A percentile compares a stretch with the other conserved stretches of the same genome.
Conservation (phyloP, 129 eudicot species). For the Ambrosia trifida region DNA sequence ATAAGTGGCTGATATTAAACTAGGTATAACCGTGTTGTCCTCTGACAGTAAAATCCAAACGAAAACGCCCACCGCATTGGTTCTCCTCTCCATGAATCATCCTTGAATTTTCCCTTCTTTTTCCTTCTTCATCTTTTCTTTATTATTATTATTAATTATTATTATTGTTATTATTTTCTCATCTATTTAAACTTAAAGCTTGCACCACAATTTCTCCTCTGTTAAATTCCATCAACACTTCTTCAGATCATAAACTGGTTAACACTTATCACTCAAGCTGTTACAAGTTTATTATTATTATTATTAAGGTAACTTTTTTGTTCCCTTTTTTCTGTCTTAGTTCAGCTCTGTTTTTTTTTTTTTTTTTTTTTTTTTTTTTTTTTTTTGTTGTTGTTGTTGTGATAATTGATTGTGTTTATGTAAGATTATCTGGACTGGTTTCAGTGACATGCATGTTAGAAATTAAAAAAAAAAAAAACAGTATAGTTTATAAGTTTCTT, state of each 20-base stretch:
- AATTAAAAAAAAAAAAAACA: neutral
- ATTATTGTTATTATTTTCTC: too few relatives aligned
- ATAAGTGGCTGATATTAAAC: too few relatives aligned
- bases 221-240: constrained; percentile 1
- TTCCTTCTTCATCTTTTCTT: constrained; percentile 1
- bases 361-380: neutral
- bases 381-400: neutral
- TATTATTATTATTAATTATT: neutral
- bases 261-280: constrained; percentile 6
- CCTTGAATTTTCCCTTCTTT: constrained; percentile 23
- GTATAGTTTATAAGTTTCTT: constrained; percentile 1
- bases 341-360: neutral
- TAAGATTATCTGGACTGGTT: neutral
- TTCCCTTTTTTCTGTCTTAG: neutral
- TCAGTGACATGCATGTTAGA: neutral
- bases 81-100: constrained; percentile 24
- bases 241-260: constrained; percentile 18
- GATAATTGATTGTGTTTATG: neutral
- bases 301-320: constrained; percentile 13
- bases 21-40: constrained; percentile 32
- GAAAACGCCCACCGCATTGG: neutral
- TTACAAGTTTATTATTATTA: neutral
- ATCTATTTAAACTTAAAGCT: too few relatives aligned
- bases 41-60: constrained; percentile 37
- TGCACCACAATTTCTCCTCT: neutral